Base-by-base conservation (phyloP, 75 land plant species). In the Picea glauca region DNA sequence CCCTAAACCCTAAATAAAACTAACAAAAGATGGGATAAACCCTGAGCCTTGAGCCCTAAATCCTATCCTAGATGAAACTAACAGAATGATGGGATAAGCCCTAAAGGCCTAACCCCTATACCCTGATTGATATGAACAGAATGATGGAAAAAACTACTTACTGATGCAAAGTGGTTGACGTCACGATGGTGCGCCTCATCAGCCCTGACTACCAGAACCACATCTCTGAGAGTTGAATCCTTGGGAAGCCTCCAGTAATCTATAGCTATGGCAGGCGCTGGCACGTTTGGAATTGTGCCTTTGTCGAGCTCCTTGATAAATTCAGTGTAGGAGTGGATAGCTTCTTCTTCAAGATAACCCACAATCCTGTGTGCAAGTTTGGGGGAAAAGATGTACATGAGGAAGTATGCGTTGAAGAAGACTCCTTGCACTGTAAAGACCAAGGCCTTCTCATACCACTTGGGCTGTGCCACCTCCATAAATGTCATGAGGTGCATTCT, bases 151-250 rank as follows among this genome's bases (percentile, higher is more conserved):
- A 75, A 0, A 62, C 8, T 40, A 86, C 84, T 84, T 62, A 93
- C 96, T 74, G 93, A 88, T 20, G 96, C 96, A 83, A 86, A 93
- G 79, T 91, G 96, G 75, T 93, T 90, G 58, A 93, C 93, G 78
- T 93, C 92, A 8, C 95, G 90, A 80, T 93, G 95, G 57, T 93
- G 95, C 43, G 95, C 95, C 78, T 93, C 95, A 81, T 90, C 93
- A 58, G 95, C 91, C 21, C 95, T 75, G 12, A 93, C 87, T 7
- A 91, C 95, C 62, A 79, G 46, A 0, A 93, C 83, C 58, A 91
- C 95, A 72, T 93, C 95, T 59, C 84, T 78, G 31, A 93, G 79
- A 0, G 78, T 90, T 6, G 95, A 85, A 74, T 87, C 87, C 60
- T 85, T 84, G 2, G 93, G 93, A 8, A 93, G 81, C 77, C 88